These are phyloP conservation scores for Bryoerythrophyllum caledonicum DNA, from an alignment of 225 moss, liverwort and hornwort species.

Conservation along the genomic window DNA sequence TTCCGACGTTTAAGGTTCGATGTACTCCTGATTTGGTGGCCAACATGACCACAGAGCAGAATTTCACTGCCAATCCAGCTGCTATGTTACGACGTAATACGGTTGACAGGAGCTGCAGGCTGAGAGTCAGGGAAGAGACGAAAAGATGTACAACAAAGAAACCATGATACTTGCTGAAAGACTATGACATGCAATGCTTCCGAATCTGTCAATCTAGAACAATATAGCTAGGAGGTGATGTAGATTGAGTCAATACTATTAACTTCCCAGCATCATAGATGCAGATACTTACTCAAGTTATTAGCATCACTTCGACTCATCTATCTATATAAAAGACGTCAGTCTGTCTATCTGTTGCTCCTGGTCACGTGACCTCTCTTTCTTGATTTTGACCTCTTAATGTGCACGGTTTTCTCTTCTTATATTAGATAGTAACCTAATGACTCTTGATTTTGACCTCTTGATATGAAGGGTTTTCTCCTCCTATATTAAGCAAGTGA, in stretches of 20 bases:
- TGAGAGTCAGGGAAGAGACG: background rate
- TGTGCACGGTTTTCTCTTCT: too few relatives aligned
- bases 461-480: too few relatives aligned
- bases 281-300: background rate
- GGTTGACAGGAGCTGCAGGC: background rate
- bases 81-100: background rate
- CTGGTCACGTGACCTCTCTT: too few relatives aligned
- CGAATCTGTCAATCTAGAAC: slow-evolving; percentile 9
- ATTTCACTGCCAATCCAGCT: background rate
- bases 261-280: background rate
- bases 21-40: background rate
- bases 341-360: too few relatives aligned
- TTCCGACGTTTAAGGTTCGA: too few relatives aligned
- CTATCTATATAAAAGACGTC: too few relatives aligned
- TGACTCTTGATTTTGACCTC: too few relatives aligned
- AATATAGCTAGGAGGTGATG: background rate
- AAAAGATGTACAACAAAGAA: background rate
- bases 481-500: too few relatives aligned
- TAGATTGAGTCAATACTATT: background rate
- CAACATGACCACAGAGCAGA: background rate
- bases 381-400: too few relatives aligned
- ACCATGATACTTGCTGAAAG: slow-evolving; percentile 6
- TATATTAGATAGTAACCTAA: too few relatives aligned
- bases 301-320: background rate
- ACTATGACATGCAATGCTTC: slow-evolving; percentile 9